Evolutionary conservation across 192 early-diverging fungal species (phyloP).

Genomic region (Tieghemiomyces parasiticus): DNA sequence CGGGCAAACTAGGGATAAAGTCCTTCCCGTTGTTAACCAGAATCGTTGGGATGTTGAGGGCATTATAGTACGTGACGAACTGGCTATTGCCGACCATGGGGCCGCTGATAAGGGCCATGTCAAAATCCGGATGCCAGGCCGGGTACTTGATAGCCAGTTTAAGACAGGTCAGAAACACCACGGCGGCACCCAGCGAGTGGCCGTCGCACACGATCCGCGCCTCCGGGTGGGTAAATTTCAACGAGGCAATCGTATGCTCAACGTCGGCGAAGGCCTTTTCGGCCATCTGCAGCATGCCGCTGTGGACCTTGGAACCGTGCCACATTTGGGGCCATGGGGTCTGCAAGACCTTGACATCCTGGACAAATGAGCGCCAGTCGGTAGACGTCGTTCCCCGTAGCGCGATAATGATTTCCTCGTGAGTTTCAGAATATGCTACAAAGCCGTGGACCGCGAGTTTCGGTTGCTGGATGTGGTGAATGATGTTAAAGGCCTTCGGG

Average conservation of each 20-base stretch:
- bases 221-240: neutral
- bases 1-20: neutral
- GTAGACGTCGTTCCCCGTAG: neutral
- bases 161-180: neutral
- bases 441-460: neutral
- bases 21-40: neutral
- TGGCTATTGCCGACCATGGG: neutral
- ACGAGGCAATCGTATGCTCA: neutral
- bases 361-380: neutral
- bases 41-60: neutral
- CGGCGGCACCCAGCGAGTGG: slow-evolving; percentile 2
- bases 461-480: neutral
- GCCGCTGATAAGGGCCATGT: neutral
- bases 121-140: neutral
- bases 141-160: neutral
- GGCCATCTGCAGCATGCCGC: neutral
- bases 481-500: neutral
- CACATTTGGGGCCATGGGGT: neutral
- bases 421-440: neutral
- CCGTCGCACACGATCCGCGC: neutral
- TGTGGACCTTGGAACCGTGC: slow-evolving; percentile 2
- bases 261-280: neutral
- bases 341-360: neutral
- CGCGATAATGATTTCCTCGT: neutral
- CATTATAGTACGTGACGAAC: neutral